Evolutionary conservation across 1,139 yeast species (phyloP), one percentile per base, ranked within the genome.

Genomic region (Lodderomyces metapsilosis): DNA sequence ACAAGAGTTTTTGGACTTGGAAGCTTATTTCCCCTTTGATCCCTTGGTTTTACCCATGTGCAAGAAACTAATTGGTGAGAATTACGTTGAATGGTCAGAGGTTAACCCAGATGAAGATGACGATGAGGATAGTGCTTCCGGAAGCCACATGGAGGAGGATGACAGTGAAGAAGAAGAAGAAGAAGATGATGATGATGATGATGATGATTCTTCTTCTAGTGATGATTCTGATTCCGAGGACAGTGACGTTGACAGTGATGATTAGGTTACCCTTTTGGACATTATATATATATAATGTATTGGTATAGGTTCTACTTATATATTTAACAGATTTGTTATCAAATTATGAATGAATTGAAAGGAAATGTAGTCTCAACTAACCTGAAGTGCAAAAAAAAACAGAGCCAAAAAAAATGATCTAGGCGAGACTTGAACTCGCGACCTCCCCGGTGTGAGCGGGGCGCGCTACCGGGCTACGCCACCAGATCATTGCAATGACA

Each of bases 11-110:
- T 77, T 87, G 51, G 95, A 88, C 58, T 68, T 89, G 42, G 96
- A 89, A 59, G 91, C 94, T 11, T 92, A 88, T 60, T 92, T 92
- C 64, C 98, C 98, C 10, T 92, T 88, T 60, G 98, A 92, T 66
- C 98, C 98, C 1, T 66, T 92, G 49, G 80, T 86, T 39, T 73
- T 92, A 49, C 86, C 84, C 36, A 64, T 63, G 17, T 76, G 88
- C 43, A 80, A 81, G 52, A 64, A 63, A 30, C 46, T 65, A 18
- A 68, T 82, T 31, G 65, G 84, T 46, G 66, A 71, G 23, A 76
- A 71, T 30, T 88, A 84, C 58, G 80, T 89, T 22, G 95, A 89
- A 54, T 92, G 98, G 98, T 57, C 68, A 2, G 71, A 68, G 34
- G 78, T 71, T 18, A 70, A 71, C 42, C 76, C 76, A 2, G 61